Base-by-base conservation (phyloP, 306 rosid genomes). In the Aeschynomene evenia region DNA sequence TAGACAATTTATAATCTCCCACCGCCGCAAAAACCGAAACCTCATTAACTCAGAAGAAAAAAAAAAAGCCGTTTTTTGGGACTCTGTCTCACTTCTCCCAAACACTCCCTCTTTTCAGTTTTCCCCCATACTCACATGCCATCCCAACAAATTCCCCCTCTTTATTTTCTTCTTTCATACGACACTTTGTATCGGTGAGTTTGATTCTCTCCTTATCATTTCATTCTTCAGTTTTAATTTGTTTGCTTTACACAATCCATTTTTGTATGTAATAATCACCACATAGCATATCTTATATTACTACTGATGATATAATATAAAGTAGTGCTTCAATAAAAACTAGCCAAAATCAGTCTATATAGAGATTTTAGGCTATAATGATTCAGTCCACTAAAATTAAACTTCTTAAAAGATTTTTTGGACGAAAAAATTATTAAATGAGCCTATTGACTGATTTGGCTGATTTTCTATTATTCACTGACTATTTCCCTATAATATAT, bases 11-110 rank as follows among this genome's bases (percentile, higher is more conserved):
- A 0, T n/a, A n/a, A n/a, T 48, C 43, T 9, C 2, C 43, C 43
- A 37, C 43, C 60, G 23, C 63, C 62, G 61, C 79, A 61, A 52
- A 51, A 61, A 77, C 2, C 62, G 18, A 59, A 50, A 76, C 13
- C 14, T n/a, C 57, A 36, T 31, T 51, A 24, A 26, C 19, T 36
- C 15, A 43, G 37, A 33, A 33, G 6, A 43, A 2, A 0, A 20
- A 56, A 20, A 29, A 49, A 4, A 64, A 43, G 31, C 54, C 20
- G 21, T 46, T 71, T 67, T 29, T 1, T 66, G 22, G 66, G 58
- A 81, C 54, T 53, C 54, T 46, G 74, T 63, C 80, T 54, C 23
- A 10, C 37, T 42, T 50, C 42, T 31, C 63, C 50, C 56, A 36
- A 40, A 69, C 68, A 28, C 59, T 22, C 42, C 37, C 37, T 33